Evolutionary conservation across 1,139 yeast genomes (phyloP), one percentile per base, ranked within the genome.

Genomic region (Taphrina pruni): DNA sequence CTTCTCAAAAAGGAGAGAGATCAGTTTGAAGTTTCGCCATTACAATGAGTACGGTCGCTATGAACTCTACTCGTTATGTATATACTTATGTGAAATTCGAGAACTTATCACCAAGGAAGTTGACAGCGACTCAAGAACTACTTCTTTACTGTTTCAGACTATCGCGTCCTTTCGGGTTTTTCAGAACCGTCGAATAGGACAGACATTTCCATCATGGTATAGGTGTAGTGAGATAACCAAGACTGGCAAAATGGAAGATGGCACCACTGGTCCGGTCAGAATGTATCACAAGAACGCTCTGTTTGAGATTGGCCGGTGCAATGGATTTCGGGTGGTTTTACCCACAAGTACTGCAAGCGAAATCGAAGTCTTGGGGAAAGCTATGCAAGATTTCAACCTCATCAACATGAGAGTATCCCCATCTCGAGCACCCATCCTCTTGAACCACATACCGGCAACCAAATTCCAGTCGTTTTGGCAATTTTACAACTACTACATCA

Each of bases 301-400:
- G 17, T 58, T 58, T 32, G 62, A 58, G n/a, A 14, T 58, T 26
- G 39, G 54, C 7, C 43, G 54, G 9, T 58, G 62, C 43, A 58
- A 58, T 32, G 45, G 51, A 6, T 43, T 32, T 32, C 51, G 43
- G 6, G 60, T 56, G 45, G 17, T 35, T 35, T 14, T 36, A 17
- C 58, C 58, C 6, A 11, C 54, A 21, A 32, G 14, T 6, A 36
- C 43, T n/a, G 36, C 8, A 6, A 6, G 7, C 35, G 55, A 50
- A 11, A 4, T 17, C 20, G 17, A 17, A n/a, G 8, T 26, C 35
- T 6, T 50, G 55, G 35, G 20, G 20, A 21, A 32, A 9, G 9
- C 17, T 12, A 35, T 35, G 8, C 45, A 54, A 21, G 36, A 36
- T 36, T 20, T 35, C 20, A 26, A 32, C 35, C 57, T 54, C n/a